Evolutionary conservation across 257 asterid genomes (phyloP), one percentile per base, ranked within the genome.

Genomic region (Ajuga chamaepitys): DNA sequence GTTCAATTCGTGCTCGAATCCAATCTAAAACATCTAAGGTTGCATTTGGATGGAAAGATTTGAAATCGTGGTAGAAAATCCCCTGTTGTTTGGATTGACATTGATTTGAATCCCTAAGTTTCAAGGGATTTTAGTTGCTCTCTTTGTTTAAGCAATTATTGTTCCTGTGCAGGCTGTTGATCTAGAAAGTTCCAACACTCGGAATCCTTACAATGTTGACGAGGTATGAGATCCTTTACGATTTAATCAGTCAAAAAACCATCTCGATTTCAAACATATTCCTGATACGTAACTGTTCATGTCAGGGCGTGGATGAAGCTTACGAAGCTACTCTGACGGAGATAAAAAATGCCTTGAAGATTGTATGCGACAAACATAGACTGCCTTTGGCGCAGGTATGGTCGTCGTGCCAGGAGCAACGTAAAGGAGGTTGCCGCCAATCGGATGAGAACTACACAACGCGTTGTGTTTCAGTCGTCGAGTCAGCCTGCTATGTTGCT

Each of bases 321-420:
- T 86, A 86, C 87, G 85, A 73, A 58, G 71, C 69, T 20, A 88
- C 77, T 9, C 58, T 86, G 74, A 61, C 47, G 22, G 96, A 88
- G 84, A 84, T 88, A 51, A 78, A 58, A 62, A 73, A 80, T 17
- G 85, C 81, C 32, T 51, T 88, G 76, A 77, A 64, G 76, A 74
- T 79, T 40, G 84, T 84, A 0, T 84, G 92, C 18, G 84, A 83
- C 52, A 38, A 79, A 3, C 86, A 84, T 73, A 74, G 76, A 67
- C 56, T 88, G 76, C 96, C 96, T 16, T 50, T 88, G 77, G 96
- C 88, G 32, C 96, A 88, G 80, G 78, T 86, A 25, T 88, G 96
- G 96, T 86, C 88, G 4, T 81, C 88, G 0, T 88, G 96, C 63
- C 35, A 53, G 52, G 83, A 86, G 58, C 92, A 86, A 63, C 77